Percentiles rank a stretch among this genome's conserved stretches.
Conservation (phyloP, 306 rosid species). For the Boehmeria nivea region DNA sequence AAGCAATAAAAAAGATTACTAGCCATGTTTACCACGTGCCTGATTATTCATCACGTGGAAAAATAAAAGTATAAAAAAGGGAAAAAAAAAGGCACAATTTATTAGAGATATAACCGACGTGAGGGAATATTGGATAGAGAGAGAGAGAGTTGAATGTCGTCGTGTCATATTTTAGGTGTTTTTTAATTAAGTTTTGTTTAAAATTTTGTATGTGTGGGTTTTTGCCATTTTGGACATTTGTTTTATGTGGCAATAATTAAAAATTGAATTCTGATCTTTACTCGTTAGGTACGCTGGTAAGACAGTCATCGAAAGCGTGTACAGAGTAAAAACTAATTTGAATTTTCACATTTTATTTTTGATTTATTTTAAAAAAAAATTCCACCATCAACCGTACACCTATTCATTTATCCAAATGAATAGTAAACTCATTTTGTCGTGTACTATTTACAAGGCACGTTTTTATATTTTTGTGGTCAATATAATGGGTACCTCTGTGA, state of each 20-base stretch:
- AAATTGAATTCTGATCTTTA: not conserved
- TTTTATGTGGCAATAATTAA: not conserved
- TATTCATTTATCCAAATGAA: not conserved
- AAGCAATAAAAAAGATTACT: not conserved
- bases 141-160: not conserved
- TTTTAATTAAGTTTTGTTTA: not conserved
- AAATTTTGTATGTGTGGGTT: not conserved
- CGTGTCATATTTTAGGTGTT: not conserved
- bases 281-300: conserved; percentile 2
- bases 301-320: not conserved
- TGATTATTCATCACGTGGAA: conserved; percentile 1
- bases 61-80: not conserved
- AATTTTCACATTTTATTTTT: not conserved
- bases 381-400: not conserved
- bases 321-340: not conserved
- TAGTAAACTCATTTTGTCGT: not conserved
- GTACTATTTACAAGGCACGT: not conserved
- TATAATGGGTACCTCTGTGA: not conserved
- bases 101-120: not conserved
- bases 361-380: not conserved
- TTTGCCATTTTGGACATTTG: not conserved
- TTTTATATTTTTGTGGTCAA: not conserved
- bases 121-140: too few species aligned
- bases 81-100: too few species aligned
- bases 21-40: not conserved